Evolutionary conservation across 257 asterid genomes (phyloP), one percentile per base, ranked within the genome.

Genomic region (Cynanchum wilfordii): DNA sequence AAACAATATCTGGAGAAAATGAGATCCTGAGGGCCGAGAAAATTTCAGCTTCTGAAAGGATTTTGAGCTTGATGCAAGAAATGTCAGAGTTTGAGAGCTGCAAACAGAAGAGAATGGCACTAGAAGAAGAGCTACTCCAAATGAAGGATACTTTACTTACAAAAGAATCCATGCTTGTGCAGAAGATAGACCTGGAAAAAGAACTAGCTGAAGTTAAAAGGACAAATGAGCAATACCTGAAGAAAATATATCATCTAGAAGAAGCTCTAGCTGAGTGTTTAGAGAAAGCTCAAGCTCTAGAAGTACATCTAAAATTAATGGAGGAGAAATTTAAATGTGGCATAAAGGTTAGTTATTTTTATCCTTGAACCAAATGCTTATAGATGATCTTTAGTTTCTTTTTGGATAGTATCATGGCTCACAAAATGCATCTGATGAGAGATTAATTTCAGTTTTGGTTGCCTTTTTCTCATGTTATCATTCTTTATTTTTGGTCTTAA

Each of bases 1-100:
- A 56, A 36, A 64, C 63, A 0, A 70, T 90, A 50, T 79, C 86
- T 40, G 62, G 71, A 77, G 89, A 89, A 66, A 80, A 77, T 27
- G 89, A 86, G 71, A 78, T 77, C 68, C 74, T 89, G 67, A 88
- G 83, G 81, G 82, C 79, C 0, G 94, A 90, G 75, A 93, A 90
- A 11, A 62, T 66, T 67, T 84, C 78, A 13, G 73, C 80, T 24
- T 74, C 64, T 27, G 85, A 84, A 36, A 83, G 83, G 69, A 77
- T 86, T 13, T 79, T 80, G 49, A 16, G 74, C 70, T 79, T 90
- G 42, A 84, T 84, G 81, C 71, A 73, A 24, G 70, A 67, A 22
- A 58, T 82, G 74, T 69, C 60, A 16, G 95, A 86, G 70, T 79
- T 80, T 66, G 97, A 90, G 86, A 87, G 80, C 60, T 84, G 91